Base-by-base conservation (phyloP, 257 asterid genomes). In the Petunia secreta region DNA sequence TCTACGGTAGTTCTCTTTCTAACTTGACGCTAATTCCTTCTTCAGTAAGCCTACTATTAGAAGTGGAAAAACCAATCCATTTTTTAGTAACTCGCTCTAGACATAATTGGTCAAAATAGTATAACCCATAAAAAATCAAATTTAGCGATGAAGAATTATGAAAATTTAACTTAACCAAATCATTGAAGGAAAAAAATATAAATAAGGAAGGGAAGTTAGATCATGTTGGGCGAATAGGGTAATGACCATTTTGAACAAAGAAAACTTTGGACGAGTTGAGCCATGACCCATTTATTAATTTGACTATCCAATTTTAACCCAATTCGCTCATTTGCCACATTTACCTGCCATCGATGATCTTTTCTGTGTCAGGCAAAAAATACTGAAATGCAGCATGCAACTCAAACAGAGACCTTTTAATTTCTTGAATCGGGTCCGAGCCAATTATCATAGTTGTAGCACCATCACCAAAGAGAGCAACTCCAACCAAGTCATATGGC, bases 401-500 rank as follows among this genome's bases (percentile, higher is more conserved):
- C 57, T 92, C 98, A 59, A 95, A 93, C 4, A 93, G 88, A 53
- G 99, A 94, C 5, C 1, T 85, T 59, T 94, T 97, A 0, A 38
- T 59, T 0, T 25, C 76, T 0, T 59, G 67, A 16, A 63, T 39
- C 4, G 98, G 97, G 4, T 71, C 54, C 1, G 92, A 63, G 0
- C 98, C 98, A 0, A 94, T 79, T 4, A 94, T 85, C 90, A 90
- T 89, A 1, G 97, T 96, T 36, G 97, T 97, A 1, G 98, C 97
- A 25, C 99, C 98, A 46, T 96, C 99, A 0, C 99, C 99, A 58
- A 96, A 94, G 52, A 96, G 83, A 4, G 98, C 98, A 1, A 93
- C 99, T 0, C 99, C 99, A 0, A 96, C 98, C 9, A 94, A 60
- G 60, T 94, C 98, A 39, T 94, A 90, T 2, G 98, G 98, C 77